phyloP scores from a whole-genome alignment of 768 basidiomycete species.

The Kwoniella bestiolae region DNA sequence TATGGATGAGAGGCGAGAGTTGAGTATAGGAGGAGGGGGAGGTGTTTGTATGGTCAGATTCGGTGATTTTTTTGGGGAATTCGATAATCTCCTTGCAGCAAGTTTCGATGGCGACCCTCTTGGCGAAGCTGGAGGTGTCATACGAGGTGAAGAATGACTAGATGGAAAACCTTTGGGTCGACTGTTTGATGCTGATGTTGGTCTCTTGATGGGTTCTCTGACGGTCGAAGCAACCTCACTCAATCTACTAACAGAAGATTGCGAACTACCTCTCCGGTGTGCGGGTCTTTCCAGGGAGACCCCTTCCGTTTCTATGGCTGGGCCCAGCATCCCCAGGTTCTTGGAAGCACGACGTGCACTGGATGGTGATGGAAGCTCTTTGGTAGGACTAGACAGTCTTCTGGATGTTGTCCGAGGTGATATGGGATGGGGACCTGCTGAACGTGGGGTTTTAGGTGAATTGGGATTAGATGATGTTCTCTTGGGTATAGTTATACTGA shows the following conservation, averaged over 20 bases:
- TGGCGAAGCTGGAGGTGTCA: neutral
- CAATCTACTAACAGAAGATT: constrained; percentile 13
- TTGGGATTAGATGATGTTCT: constrained; percentile 8
- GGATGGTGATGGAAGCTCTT: neutral
- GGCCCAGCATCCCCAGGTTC: neutral
- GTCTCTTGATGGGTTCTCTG: constrained; percentile 2
- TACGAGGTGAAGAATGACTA: neutral
- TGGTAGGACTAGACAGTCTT: constrained; percentile 1
- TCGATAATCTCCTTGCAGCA: neutral
- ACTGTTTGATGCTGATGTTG: neutral
- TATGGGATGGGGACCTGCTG: constrained; percentile 15
- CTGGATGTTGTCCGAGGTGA: constrained; percentile 12
- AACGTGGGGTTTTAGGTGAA: constrained; percentile 8
- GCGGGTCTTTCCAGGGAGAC: neutral
- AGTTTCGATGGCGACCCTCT: constrained; percentile 7
- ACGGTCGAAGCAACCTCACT: constrained; percentile 3
- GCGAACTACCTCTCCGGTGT: constrained; percentile 10
- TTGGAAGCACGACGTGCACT: neutral
- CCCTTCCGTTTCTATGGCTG: neutral
- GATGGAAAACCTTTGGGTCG: neutral
- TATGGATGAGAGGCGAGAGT: constrained; percentile 23
- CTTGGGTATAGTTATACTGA: constrained; percentile 13
- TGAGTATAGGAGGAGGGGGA: constrained; percentile 9
- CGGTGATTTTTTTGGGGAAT: constrained; percentile 22
- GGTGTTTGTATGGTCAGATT: constrained; percentile 23